Percentiles rank a stretch among this genome's conserved stretches.
Conservation (phyloP, 2,329 filamentous ascomycete species). For the Tolypocladium amazonense region DNA sequence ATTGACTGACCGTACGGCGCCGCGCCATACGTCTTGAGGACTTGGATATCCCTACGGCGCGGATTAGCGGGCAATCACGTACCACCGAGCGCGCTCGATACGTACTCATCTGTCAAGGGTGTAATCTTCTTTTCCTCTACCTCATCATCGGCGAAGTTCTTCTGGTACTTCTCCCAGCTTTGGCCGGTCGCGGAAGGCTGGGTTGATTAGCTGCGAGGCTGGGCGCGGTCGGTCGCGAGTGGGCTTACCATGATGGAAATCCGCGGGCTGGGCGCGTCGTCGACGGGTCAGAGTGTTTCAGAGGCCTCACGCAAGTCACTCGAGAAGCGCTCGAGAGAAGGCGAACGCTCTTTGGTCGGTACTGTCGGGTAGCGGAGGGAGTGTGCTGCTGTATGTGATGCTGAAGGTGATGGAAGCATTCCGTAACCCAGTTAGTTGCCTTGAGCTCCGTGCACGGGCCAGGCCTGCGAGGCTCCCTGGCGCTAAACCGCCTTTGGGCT, state of each 20-base stretch:
- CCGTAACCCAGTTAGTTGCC: constrained; percentile 29
- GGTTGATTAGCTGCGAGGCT: constrained; percentile 11
- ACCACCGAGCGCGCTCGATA: constrained; percentile 9
- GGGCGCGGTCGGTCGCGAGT: constrained; percentile 2
- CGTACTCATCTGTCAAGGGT: constrained; percentile 90
- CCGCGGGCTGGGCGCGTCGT: constrained; percentile 15
- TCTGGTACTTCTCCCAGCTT: constrained; percentile 98
- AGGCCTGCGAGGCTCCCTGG: constrained; percentile 8
- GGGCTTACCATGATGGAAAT: constrained; percentile 31
- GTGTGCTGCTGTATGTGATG: constrained; percentile 9
- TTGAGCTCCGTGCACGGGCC: constrained; percentile 25
- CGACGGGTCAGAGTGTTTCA: constrained; percentile 1
- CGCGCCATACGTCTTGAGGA: constrained; percentile 96
- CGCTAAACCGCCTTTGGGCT: constrained; percentile 13
- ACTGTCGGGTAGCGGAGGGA: neutral
- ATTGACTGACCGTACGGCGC: constrained; percentile 88
- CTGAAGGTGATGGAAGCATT: constrained; percentile 24
- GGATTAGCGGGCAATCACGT: constrained; percentile 11
- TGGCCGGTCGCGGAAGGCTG: constrained; percentile 88
- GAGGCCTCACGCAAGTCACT: neutral
- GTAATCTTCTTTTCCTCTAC: constrained; percentile 99
- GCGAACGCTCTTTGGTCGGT: neutral
- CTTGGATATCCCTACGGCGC: constrained; percentile 82
- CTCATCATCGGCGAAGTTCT: constrained; percentile 94
- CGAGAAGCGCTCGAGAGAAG: neutral